These are phyloP conservation scores for Saccharomyces hybrid DNA, from an alignment of 1,139 yeast species.

Conservation along the genomic window DNA sequence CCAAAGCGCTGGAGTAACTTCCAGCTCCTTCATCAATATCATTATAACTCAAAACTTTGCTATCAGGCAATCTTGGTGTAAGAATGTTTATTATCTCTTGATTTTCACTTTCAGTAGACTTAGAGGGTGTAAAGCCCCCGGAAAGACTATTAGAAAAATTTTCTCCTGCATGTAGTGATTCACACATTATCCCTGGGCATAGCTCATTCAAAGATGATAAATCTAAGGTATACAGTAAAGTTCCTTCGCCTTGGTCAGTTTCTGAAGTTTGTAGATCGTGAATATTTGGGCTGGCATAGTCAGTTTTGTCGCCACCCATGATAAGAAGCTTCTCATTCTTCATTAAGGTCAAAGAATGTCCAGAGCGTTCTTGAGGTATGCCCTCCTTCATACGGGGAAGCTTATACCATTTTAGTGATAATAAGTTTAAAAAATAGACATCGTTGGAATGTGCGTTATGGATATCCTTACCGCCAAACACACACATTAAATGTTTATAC, in stretches of 20 bases:
- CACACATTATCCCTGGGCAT: conserved; percentile 3
- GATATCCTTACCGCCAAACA: conserved; percentile 79
- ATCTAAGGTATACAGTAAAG: conserved; percentile 2
- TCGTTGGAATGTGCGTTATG: conserved; percentile 61
- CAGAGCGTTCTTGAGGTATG: conserved; percentile 72
- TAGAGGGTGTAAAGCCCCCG: not conserved
- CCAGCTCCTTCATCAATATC: not conserved
- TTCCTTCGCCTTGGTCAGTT: conserved; percentile 2
- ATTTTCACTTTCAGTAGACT: not conserved
- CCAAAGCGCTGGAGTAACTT: not conserved
- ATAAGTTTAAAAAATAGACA: conserved; percentile 61
- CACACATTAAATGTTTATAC: conserved; percentile 66
- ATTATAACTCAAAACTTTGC: not conserved
- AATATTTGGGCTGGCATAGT: conserved; percentile 27
- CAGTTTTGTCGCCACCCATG: conserved; percentile 82
- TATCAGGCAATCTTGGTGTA: not conserved
- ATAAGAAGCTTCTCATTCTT: conserved; percentile 55
- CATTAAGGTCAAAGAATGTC: conserved; percentile 77
- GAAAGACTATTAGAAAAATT: not conserved
- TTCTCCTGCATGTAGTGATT: not conserved
- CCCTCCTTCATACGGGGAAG: conserved; percentile 42
- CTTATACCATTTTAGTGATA: conserved; percentile 61
- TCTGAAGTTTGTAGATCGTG: not conserved
- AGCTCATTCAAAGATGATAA: not conserved
- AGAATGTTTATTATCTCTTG: not conserved